Evolutionary conservation across 1,139 yeast species (phyloP), one percentile per base, ranked within the genome.

Genomic region (Scheffersomyces illinoinensis): DNA sequence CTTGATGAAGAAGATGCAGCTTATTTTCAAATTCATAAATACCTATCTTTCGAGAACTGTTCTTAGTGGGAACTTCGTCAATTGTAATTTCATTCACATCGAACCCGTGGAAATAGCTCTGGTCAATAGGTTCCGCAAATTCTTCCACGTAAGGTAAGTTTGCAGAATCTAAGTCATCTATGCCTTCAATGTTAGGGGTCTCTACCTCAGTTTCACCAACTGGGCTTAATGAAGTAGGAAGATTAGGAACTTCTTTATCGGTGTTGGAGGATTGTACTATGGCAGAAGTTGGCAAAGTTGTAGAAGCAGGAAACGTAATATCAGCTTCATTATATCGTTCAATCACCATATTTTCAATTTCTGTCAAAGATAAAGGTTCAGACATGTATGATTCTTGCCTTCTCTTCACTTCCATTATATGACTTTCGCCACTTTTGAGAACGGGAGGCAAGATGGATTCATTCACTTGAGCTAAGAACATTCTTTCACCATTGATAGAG

Each of bases 381-480:
- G 46, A 51, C 33, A 20, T 26, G 20, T 46, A 48, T 47, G 54
- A 47, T 23, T 61, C 65, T 53, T 73, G 78, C 57, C 68, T 64
- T 49, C 78, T 60, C 60, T 71, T 73, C 7, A 69, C 59, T 49
- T 68, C 70, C 66, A 74, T 62, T 7, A 76, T 76, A 0, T 74
- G 76, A 54, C 78, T 75, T 59, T 74, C 77, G 0, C 79, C 75
- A 26, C 66, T 69, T 60, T 71, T 74, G 47, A 78, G 65, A 1
- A 78, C 80, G 1, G 81, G 68, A 8, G 82, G 83, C 46, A 78
- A 64, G 50, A 78, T 67, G 10, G 68, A 66, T 59, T 77, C 77
- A 60, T 72, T 72, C 17, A 78, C 72, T 39, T 71, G 71, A 18
- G 71, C 66, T n/a, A 78, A 59, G 53, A 76, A 76, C 1, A 62